These are phyloP conservation scores for Penicillium arizonense DNA, from an alignment of 495 filamentous ascomycete species.

Conservation along the genomic window DNA sequence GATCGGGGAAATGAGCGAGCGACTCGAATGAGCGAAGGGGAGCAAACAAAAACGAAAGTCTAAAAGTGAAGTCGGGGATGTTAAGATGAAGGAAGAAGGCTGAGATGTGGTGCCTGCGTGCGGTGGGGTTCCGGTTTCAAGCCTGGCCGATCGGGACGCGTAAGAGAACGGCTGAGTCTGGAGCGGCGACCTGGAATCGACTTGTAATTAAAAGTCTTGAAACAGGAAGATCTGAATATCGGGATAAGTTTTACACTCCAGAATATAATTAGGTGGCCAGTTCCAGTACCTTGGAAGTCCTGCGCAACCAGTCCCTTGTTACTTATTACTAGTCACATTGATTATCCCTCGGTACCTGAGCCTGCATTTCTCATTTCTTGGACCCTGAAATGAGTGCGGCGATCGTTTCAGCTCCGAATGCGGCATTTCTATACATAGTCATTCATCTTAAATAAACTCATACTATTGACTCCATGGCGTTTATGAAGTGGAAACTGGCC, in stretches of 20 bases:
- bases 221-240: too few species aligned
- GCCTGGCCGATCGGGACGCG: constrained; percentile 31
- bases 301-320: too few species aligned
- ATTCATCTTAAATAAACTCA: neutral
- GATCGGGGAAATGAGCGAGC: constrained; percentile 15
- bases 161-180: constrained; percentile 15
- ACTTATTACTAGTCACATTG: too few species aligned
- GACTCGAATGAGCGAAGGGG: constrained; percentile 18
- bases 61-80: neutral
- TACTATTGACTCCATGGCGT: too few species aligned
- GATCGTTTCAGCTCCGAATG: constrained; percentile 11
- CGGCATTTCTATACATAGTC: constrained; percentile 9
- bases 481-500: too few species aligned
- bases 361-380: neutral
- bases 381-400: constrained; percentile 8
- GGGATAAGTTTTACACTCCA: too few species aligned
- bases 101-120: constrained; percentile 27
- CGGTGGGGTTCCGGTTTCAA: constrained; percentile 35
- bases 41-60: constrained; percentile 8
- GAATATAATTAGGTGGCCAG: too few species aligned
- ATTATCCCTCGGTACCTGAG: too few species aligned
- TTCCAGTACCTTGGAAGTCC: too few species aligned
- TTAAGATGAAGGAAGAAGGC: constrained; percentile 6
- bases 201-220: too few species aligned
- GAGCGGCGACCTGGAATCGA: neutral